Base-by-base conservation (phyloP, 805 yeast genomes). In the Saturnispora ahearnii region DNA sequence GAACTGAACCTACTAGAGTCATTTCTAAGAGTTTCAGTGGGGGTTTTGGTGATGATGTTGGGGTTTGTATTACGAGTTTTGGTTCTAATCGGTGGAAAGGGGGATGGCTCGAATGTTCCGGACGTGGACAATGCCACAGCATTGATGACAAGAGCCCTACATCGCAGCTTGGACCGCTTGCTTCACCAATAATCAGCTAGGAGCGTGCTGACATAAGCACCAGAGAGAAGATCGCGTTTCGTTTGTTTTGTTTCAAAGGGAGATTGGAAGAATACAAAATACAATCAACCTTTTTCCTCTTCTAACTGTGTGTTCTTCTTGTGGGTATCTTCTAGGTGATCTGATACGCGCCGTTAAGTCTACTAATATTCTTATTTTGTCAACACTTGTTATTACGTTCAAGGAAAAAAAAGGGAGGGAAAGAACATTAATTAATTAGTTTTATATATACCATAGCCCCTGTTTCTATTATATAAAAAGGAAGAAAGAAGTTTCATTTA, bases 131-230 rank as follows among this genome's bases (percentile, higher is more conserved):
- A 31, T n/a, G 44, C 33, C 33, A 29, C 44, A n/a, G 21, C 18
- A 6, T 12, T 46, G 24, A 37, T 38, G 13, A 30, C 32, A 9
- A 22, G 26, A 7, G 44, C 33, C 11, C 33, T 41, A 32, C 44
- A 41, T n/a, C 40, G 49, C 12, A 40, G 22, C 28, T 26, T 45
- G 29, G 47, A 45, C 28, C 47, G 40, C 24, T 36, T 36, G 40
- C 40, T 36, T 18, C 40, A 12, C 12, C 40, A 36, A 15, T 36
- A 36, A 22, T 2, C 24, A 26, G 9, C 29, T 26, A 8, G 9
- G 9, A 26, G 9, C 8, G 9, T 28, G 44, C 44, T 41, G 44
- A 41, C 44, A 32, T 41, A 41, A 41, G 33, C 40, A 22, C 24
- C 34, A 10, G 26, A 36, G 22, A 15, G 13, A 22, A 36, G 24